Conservation (phyloP, 805 yeast genomes). For the Cyberlindnera galapagoensis region DNA sequence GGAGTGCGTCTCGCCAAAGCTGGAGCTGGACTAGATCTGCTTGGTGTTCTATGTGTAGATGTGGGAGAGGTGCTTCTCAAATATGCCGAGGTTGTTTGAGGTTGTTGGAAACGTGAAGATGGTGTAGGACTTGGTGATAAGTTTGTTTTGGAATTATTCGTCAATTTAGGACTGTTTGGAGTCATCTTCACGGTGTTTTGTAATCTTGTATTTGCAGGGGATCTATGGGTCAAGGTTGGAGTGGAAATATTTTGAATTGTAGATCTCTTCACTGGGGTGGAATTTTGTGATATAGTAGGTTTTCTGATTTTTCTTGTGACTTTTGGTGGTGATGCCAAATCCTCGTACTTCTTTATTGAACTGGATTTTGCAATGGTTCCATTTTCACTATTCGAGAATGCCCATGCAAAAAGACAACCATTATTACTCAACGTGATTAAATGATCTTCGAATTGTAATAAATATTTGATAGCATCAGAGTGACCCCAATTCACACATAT, state of each 20-base stretch:
- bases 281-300: constrained; percentile 7
- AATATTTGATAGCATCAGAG: constrained; percentile 41
- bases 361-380: constrained; percentile 1
- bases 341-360: constrained; percentile 16
- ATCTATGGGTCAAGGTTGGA: constrained; percentile 4
- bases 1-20: too few relatives aligned
- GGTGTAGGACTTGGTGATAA: constrained; percentile 18
- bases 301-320: constrained; percentile 24
- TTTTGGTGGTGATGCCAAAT: constrained; percentile 17
- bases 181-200: constrained; percentile 20
- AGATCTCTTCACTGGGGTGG: constrained; percentile 14
- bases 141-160: constrained; percentile 13
- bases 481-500: constrained; percentile 55
- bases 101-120: too few relatives aligned
- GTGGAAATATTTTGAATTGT: constrained; percentile 3
- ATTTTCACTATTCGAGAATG: constrained; percentile 3
- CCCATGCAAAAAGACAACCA: constrained; percentile 52
- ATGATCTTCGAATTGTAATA: constrained; percentile 18
- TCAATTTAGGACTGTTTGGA: constrained; percentile 18
- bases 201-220: constrained; percentile 13
- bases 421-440: constrained; percentile 41
- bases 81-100: too few relatives aligned
- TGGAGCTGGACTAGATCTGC: too few relatives aligned
- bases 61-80: too few relatives aligned
- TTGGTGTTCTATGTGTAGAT: constrained; percentile 2